phyloP scores from a whole-genome alignment of 495 filamentous ascomycete genomes.

The Podospora fimiseda region DNA sequence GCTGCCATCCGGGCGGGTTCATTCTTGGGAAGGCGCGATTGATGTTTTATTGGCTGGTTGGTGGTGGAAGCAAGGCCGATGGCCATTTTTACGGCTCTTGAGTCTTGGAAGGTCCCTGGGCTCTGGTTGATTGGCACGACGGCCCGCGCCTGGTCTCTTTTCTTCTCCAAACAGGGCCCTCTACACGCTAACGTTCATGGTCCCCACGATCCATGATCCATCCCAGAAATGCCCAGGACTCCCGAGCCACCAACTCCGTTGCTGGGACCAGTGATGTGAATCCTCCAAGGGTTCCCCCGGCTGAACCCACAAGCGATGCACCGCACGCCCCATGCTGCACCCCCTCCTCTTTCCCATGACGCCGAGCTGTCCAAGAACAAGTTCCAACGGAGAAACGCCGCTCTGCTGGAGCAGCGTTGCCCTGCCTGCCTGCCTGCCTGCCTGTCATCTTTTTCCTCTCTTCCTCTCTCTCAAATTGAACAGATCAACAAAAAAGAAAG shows the following conservation, averaged over 20 bases:
- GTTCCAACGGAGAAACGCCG: not conserved
- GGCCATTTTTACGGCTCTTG: not conserved
- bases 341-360: conserved; percentile 2
- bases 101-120: not conserved
- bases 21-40: not conserved
- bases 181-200: conserved; percentile 7
- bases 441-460: conserved; percentile 11
- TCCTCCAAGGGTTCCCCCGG: conserved; percentile 5
- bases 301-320: not conserved
- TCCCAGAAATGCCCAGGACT: no score
- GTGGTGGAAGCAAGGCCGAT: not conserved
- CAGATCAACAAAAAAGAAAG: no score
- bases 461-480: no score
- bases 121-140: conserved; percentile 11
- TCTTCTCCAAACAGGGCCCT: conserved; percentile 4
- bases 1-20: conserved; percentile 12
- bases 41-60: not conserved
- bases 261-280: conserved; percentile 6
- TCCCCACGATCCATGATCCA: conserved; percentile 12
- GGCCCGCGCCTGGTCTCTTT: conserved; percentile 8
- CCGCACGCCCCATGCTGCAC: conserved; percentile 6
- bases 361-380: not conserved
- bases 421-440: conserved; percentile 17
- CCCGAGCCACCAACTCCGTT: conserved; percentile 11
- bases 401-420: conserved; percentile 7